Evolutionary conservation across 2,329 filamentous ascomycete species (phyloP).

Genomic region (Aspergillus quadrilineatus): DNA sequence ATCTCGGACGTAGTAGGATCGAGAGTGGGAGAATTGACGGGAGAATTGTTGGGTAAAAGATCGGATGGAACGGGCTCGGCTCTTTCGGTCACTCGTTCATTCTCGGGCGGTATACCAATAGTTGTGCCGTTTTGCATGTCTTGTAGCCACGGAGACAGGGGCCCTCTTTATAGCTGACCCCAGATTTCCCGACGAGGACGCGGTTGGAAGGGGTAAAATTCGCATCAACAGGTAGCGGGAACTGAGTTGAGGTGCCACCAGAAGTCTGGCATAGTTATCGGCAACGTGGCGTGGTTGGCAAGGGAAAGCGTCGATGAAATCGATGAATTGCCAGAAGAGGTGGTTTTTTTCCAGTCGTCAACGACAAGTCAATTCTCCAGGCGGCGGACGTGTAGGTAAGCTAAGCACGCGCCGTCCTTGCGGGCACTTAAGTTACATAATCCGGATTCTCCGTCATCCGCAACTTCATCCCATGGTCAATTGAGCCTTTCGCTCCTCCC

Average conservation of each 20-base stretch:
- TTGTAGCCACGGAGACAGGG: constrained; percentile 44
- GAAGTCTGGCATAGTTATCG: constrained; percentile 48
- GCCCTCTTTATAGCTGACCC: constrained; percentile 43
- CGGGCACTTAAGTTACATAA: constrained; percentile 23
- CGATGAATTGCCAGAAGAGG: constrained; percentile 38
- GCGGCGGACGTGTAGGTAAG: constrained; percentile 33
- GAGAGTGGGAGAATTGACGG: constrained; percentile 23
- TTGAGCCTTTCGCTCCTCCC: constrained; percentile 21
- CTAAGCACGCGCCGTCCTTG: constrained; percentile 4
- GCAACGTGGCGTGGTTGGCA: constrained; percentile 40
- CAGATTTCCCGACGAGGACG: constrained; percentile 47
- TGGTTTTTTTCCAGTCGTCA: constrained; percentile 44
- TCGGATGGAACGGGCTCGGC: constrained; percentile 24
- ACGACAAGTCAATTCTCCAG: constrained; percentile 22
- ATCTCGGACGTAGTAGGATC: constrained; percentile 29
- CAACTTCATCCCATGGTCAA: constrained; percentile 24
- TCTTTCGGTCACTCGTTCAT: constrained; percentile 39
- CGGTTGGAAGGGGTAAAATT: constrained; percentile 34
- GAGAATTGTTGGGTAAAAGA: constrained; percentile 21
- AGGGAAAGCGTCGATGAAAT: constrained; percentile 32
- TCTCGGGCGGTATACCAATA: constrained; percentile 41
- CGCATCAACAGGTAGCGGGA: constrained; percentile 43
- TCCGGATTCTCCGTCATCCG: constrained; percentile 25
- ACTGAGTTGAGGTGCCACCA: constrained; percentile 32
- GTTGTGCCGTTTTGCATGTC: constrained; percentile 49